Conservation (phyloP, 1,284 basidiomycete genomes). For the Ceratorhiza oryzae-sativae region DNA sequence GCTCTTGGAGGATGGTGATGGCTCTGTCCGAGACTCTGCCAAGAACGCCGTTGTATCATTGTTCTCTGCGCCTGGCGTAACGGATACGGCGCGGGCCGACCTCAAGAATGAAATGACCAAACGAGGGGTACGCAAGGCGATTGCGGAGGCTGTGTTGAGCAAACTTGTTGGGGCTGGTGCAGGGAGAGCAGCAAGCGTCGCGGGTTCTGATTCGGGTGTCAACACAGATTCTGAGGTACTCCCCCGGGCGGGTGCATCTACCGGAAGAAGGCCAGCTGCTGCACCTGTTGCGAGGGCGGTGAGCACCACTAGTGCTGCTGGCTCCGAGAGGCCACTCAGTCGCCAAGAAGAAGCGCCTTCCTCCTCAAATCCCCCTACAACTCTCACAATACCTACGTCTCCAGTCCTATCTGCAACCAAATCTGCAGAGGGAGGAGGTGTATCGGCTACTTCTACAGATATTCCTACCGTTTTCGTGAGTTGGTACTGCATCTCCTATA, state of each 20-base stretch:
- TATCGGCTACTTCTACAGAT: constrained; percentile 59
- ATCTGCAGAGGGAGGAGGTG: constrained; percentile 20
- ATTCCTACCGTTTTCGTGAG: constrained; percentile 65
- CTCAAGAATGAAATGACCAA: constrained; percentile 91
- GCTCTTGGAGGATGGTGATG: constrained; percentile 88
- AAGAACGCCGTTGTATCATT: constrained; percentile 81
- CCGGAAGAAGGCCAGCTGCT: background rate
- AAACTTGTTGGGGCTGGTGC: constrained; percentile 59
- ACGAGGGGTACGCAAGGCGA: constrained; percentile 85
- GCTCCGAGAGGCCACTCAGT: constrained; percentile 25
- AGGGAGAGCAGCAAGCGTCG: constrained; percentile 13
- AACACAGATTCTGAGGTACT: constrained; percentile 31
- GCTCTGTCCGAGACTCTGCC: constrained; percentile 86
- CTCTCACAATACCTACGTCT: constrained; percentile 19
- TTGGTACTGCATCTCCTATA: background rate
- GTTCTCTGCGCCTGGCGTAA: constrained; percentile 81
- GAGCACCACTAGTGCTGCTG: constrained; percentile 30
- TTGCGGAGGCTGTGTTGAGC: constrained; percentile 72
- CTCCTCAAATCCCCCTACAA: background rate
- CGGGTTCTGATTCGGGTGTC: constrained; percentile 30
- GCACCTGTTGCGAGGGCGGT: constrained; percentile 1
- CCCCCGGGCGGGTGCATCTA: constrained; percentile 8
- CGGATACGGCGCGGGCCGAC: constrained; percentile 87
- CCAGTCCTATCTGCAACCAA: constrained; percentile 5
- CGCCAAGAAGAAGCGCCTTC: background rate